Conservation (phyloP, 2,329 filamentous ascomycete genomes). For the Byssochlamys sp. region DNA sequence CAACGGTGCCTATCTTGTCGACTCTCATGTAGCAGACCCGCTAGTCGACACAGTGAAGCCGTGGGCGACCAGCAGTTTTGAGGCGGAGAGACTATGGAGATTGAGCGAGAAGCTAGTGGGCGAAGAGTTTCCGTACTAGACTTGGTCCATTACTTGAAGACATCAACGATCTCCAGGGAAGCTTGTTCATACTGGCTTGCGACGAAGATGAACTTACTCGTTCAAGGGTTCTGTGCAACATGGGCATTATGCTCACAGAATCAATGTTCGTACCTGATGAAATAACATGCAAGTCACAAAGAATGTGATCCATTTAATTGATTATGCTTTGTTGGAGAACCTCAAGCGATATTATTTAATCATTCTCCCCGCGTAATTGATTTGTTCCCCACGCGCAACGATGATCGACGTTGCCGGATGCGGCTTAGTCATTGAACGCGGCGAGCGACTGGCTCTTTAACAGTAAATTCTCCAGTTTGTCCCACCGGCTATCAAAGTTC, state of each 20-base stretch:
- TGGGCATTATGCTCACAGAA: too few species aligned
- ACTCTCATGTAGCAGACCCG: slow-evolving; percentile 7
- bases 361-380: not conserved
- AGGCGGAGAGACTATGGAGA: slow-evolving; percentile 38
- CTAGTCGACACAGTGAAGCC: slow-evolving; percentile 22
- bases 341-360: too few species aligned
- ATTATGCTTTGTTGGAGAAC: too few species aligned
- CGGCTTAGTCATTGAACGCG: not conserved
- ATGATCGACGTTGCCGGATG: not conserved
- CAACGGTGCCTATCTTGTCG: slow-evolving; percentile 6
- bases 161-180: not conserved
- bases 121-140: slow-evolving; percentile 20
- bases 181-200: too few species aligned
- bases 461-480: not conserved
- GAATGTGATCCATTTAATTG: too few species aligned
- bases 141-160: not conserved
- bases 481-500: not conserved
- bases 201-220: too few species aligned
- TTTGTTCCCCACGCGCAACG: too few species aligned
- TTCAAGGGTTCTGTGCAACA: too few species aligned
- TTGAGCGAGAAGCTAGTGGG: slow-evolving; percentile 38
- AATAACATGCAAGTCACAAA: too few species aligned
- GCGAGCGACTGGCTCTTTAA: not conserved
- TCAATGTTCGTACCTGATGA: too few species aligned
- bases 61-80: slow-evolving; percentile 15